A percentile compares a stretch with the other conserved stretches of the same genome.
Conservation (phyloP, 2,329 filamentous ascomycete species). For the Aschersonia sp. region DNA sequence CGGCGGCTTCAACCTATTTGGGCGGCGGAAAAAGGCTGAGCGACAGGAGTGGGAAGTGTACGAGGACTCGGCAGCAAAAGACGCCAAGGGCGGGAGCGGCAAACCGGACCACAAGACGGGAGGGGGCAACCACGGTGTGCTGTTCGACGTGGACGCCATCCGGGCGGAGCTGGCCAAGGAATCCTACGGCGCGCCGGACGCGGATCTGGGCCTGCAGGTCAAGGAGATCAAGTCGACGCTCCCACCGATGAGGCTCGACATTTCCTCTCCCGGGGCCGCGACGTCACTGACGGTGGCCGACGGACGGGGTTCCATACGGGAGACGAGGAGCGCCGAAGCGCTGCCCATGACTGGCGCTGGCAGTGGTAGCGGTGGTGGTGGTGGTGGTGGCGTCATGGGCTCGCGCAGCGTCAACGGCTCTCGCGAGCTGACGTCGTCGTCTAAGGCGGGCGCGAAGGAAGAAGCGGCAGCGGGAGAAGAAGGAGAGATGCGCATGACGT, state of each 20-base stretch:
- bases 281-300: slow-evolving; percentile 9
- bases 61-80: slow-evolving; percentile 42
- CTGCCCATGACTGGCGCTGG: slow-evolving; percentile 6
- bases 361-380: background rate
- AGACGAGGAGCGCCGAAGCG: slow-evolving; percentile 31
- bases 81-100: slow-evolving; percentile 9
- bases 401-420: slow-evolving; percentile 1
- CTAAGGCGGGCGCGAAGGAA: background rate
- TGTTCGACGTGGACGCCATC: slow-evolving; percentile 95
- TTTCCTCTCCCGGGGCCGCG: slow-evolving; percentile 15
- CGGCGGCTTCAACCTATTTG: slow-evolving; percentile 60
- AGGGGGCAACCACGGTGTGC: slow-evolving; percentile 44
- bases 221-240: slow-evolving; percentile 78
- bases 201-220: slow-evolving; percentile 40
- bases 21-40: slow-evolving; percentile 63
- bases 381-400: slow-evolving; percentile 2
- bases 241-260: slow-evolving; percentile 73
- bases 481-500: slow-evolving; percentile 53
- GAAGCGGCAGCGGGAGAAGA: slow-evolving; percentile 11
- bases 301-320: slow-evolving; percentile 17
- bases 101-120: slow-evolving; percentile 25
- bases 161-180: slow-evolving; percentile 69
- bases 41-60: slow-evolving; percentile 94
- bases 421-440: slow-evolving; percentile 4
- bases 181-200: slow-evolving; percentile 30